phyloP scores from a whole-genome alignment of 2,329 filamentous ascomycete species.

The Xylariomycetidae sp. region DNA sequence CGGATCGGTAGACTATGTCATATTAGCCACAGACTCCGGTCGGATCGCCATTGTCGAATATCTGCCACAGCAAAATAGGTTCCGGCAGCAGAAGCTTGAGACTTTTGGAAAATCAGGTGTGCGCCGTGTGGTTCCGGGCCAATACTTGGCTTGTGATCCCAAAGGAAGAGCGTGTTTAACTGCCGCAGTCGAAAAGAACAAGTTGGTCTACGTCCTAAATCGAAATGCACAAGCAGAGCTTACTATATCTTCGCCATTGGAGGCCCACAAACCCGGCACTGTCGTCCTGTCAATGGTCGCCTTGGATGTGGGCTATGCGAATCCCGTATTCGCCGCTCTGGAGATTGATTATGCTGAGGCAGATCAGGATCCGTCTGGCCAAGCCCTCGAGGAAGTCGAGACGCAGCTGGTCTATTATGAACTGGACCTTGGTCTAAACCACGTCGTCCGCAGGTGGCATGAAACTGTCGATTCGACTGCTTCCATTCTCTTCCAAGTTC shows the following conservation, averaged over 20 bases:
- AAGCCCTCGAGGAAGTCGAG: slow-evolving; percentile 75
- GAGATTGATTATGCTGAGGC: slow-evolving; percentile 90
- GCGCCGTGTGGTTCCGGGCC: slow-evolving; percentile 86
- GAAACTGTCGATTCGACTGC: slow-evolving; percentile 88
- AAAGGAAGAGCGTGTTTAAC: slow-evolving; percentile 94
- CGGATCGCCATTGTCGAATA: slow-evolving; percentile 94
- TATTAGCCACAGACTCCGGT: slow-evolving; percentile 91
- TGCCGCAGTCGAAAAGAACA: slow-evolving; percentile 96
- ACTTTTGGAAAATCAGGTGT: slow-evolving; percentile 98
- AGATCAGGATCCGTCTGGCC: slow-evolving; percentile 85
- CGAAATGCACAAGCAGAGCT: slow-evolving; percentile 91
- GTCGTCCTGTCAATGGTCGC: slow-evolving; percentile 84
- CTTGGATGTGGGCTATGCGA: slow-evolving; percentile 93
- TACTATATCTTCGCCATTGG: slow-evolving; percentile 93
- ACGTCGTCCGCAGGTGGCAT: slow-evolving; percentile 95
- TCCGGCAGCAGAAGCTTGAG: slow-evolving; percentile 87
- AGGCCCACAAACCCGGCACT: slow-evolving; percentile 90
- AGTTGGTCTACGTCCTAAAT: slow-evolving; percentile 97
- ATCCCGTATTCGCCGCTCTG: slow-evolving; percentile 91
- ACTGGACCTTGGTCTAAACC: slow-evolving; percentile 91
- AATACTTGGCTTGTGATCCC: slow-evolving; percentile 93
- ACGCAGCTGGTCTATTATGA: slow-evolving; percentile 96
- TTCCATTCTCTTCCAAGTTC: slow-evolving; percentile 89
- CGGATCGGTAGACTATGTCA: slow-evolving; percentile 74
- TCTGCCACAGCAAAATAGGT: slow-evolving; percentile 76